Conservation (phyloP, 1,139 yeast genomes). For the Taphrina betulina region DNA sequence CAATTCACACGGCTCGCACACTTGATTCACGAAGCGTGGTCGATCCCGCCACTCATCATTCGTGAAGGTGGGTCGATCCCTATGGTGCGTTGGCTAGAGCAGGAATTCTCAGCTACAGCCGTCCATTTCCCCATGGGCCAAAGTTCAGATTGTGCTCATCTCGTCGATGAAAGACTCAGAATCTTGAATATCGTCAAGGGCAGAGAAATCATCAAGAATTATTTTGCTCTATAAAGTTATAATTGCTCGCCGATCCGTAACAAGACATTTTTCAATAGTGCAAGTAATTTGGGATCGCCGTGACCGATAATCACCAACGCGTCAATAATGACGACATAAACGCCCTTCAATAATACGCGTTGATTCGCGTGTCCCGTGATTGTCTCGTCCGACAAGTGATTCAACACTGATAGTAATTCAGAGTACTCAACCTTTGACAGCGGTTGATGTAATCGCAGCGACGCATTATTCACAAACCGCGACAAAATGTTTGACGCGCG, state of each 20-base stretch:
- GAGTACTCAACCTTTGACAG: constrained; percentile 7
- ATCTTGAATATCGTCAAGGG: constrained; percentile 74
- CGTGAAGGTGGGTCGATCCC: constrained; percentile 98
- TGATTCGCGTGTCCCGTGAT: constrained; percentile 16
- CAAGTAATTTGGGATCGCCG: constrained; percentile 5
- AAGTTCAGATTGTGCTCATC: constrained; percentile 89
- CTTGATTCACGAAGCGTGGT: constrained; percentile 65
- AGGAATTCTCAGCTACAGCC: constrained; percentile 78
- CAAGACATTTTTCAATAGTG: constrained; percentile 3
- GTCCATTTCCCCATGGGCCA: constrained; percentile 98
- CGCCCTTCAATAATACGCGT: neutral
- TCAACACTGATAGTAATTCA: constrained; percentile 5
- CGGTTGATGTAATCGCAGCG: constrained; percentile 9
- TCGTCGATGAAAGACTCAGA: constrained; percentile 79
- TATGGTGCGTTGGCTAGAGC: constrained; percentile 78
- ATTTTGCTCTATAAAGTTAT: neutral
- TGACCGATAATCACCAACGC: constrained; percentile 3
- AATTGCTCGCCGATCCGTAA: constrained; percentile 1
- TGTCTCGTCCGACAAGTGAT: constrained; percentile 12
- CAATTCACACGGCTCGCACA: constrained; percentile 65
- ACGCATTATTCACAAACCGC: constrained; percentile 4
- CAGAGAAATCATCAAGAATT: constrained; percentile 55
- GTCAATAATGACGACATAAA: constrained; percentile 8
- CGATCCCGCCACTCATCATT: constrained; percentile 69
- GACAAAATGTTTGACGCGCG: constrained; percentile 8